Evolutionary conservation across 1,284 basidiomycete genomes (phyloP), one percentile per base, ranked within the genome.

Genomic region (Peniophora sp.): DNA sequence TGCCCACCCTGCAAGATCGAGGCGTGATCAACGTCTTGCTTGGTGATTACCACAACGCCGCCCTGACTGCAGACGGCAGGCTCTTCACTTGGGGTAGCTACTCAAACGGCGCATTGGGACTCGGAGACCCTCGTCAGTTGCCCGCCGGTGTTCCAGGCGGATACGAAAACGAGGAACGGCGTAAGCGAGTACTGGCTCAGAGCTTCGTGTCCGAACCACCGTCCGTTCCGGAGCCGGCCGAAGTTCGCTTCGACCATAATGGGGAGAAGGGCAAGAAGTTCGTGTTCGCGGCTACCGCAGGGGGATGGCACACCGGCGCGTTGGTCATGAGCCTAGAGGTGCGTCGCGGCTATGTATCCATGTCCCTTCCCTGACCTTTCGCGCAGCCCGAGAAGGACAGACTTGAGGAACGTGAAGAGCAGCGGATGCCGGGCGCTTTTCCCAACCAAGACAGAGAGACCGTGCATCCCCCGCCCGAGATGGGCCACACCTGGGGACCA

Each of bases 1-100:
- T 89, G 2, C 83, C 86, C 1, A 76, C 74, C 20, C 69, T 96
- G 19, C 89, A 93, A 59, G 76, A 85, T 58, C 77, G 72, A 54
- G 72, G 74, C 38, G 77, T 95, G 51, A 92, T 95, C 55, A 89
- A 89, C 51, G 83, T 94, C 51, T 83, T 85, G 9, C 74, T 92
- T 45, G 94, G 94, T 3, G 92, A 97, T 66, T 95, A 93, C 65
- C 93, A 97, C 69, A 84, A 74, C 59, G 89, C 84, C 23, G 92
- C 94, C 0, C 72, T 97, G 55, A 93, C 91, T 1, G 73, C 79
- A 39, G 66, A 74, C 23, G 94, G 93, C 12, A 78, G 84, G 57
- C 72, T 96, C 22, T 71, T 87, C 39, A 89, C 91, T 5, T 97
- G 93, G 92, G 94, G 94, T 14, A 60, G 69, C 39, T 91, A 84